Percentiles rank a stretch among this genome's conserved stretches.
phyloP scores from a whole-genome alignment of 2,329 filamentous ascomycete genomes.

The Clonostachys rhizophaga region DNA sequence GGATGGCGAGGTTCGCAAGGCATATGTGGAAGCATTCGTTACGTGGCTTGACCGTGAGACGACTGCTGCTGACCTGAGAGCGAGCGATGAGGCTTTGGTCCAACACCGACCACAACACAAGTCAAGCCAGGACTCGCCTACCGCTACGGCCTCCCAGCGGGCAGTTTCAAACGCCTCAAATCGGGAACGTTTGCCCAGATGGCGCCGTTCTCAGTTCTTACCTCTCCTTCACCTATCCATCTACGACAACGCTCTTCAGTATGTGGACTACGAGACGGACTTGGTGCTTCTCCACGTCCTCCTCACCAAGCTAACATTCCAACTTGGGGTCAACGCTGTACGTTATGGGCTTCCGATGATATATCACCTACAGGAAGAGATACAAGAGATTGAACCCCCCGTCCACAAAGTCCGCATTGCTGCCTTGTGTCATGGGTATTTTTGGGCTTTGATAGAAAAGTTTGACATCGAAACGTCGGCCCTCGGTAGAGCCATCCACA shows the following conservation, averaged over 20 bases:
- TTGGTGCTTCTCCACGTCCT: slow-evolving; percentile 74
- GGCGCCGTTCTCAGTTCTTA: slow-evolving; percentile 66
- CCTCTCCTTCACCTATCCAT: slow-evolving; percentile 78
- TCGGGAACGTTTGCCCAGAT: slow-evolving; percentile 48
- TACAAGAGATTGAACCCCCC: slow-evolving; percentile 60
- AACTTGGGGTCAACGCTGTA: slow-evolving; percentile 77
- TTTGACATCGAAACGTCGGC: slow-evolving; percentile 71
- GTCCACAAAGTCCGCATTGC: slow-evolving; percentile 74
- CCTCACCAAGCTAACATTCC: slow-evolving; percentile 67
- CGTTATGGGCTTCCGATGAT: slow-evolving; percentile 84
- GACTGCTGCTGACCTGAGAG: slow-evolving; percentile 57
- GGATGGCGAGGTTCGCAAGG: slow-evolving; percentile 72
- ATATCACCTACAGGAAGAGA: slow-evolving; percentile 81
- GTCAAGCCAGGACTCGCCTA: slow-evolving; percentile 29
- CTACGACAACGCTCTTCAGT: slow-evolving; percentile 83
- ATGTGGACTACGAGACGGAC: slow-evolving; percentile 67
- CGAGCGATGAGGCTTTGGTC: slow-evolving; percentile 49
- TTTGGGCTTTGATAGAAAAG: slow-evolving; percentile 73
- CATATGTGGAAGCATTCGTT: slow-evolving; percentile 78
- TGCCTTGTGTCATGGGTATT: slow-evolving; percentile 83
- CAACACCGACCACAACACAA: slow-evolving; percentile 37
- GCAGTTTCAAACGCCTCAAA: slow-evolving; percentile 65
- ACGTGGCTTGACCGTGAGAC: slow-evolving; percentile 86
- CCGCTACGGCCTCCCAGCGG: slow-evolving; percentile 44
- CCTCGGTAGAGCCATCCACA: slow-evolving; percentile 66